Conservation (phyloP, 1,284 basidiomycete species). For the Pyrrhoderma lamaoense region DNA sequence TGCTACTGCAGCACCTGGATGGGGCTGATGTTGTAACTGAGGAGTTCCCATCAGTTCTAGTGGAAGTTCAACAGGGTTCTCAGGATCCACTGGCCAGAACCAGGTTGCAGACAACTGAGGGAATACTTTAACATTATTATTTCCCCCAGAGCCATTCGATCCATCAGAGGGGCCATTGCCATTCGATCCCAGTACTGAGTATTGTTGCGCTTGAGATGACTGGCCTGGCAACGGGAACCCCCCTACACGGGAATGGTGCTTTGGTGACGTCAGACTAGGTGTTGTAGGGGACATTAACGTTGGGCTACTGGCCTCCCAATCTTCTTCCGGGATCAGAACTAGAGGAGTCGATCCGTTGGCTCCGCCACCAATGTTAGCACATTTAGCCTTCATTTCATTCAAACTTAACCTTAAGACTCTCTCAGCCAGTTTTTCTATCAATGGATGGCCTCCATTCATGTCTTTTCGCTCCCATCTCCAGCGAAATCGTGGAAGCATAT, state of each 20-base stretch:
- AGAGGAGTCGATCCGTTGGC: slow-evolving; percentile 42
- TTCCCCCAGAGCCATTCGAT: background rate
- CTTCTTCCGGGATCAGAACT: slow-evolving; percentile 55
- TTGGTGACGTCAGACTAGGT: slow-evolving; percentile 17
- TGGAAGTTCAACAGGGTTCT: slow-evolving; percentile 32
- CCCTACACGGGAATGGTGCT: slow-evolving; percentile 1
- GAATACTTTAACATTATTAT: slow-evolving; percentile 30
- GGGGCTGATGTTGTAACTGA: background rate
- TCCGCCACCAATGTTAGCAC: too few relatives aligned
- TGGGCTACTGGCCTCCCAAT: slow-evolving; percentile 54
- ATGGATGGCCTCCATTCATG: slow-evolving; percentile 65
- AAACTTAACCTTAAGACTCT: slow-evolving; percentile 65
- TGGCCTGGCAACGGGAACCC: background rate
- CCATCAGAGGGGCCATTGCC: slow-evolving; percentile 4
- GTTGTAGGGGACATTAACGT: slow-evolving; percentile 23
- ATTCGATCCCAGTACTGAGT: background rate
- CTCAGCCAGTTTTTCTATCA: slow-evolving; percentile 71
- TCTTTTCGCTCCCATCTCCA: slow-evolving; percentile 85
- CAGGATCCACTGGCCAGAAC: slow-evolving; percentile 71
- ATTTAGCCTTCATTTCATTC: slow-evolving; percentile 37
- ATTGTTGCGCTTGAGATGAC: too few relatives aligned
- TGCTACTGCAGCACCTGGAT: slow-evolving; percentile 6
- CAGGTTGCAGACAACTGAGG: slow-evolving; percentile 56
- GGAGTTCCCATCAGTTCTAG: slow-evolving; percentile 16
- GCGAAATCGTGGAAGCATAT: slow-evolving; percentile 76